Evolutionary conservation across 805 yeast genomes (phyloP).

Genomic region (Myxozyma sirexii): DNA sequence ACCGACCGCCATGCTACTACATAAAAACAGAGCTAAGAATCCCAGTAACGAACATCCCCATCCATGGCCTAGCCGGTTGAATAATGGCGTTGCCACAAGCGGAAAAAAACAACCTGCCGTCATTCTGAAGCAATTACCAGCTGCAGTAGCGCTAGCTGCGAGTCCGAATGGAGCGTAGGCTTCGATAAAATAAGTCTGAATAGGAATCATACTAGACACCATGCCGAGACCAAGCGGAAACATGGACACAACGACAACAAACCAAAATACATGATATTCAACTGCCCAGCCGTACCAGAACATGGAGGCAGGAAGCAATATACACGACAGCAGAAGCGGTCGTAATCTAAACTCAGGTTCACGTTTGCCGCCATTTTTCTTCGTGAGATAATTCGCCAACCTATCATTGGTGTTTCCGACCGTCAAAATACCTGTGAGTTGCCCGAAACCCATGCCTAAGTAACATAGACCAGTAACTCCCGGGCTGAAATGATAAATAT

Average conservation of each 20-base stretch:
- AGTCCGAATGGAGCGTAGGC: slow-evolving; percentile 57
- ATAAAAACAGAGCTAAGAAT: slow-evolving; percentile 42
- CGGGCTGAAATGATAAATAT: slow-evolving; percentile 51
- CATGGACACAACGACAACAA: slow-evolving; percentile 64
- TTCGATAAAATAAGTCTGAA: slow-evolving; percentile 44
- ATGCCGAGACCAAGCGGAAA: slow-evolving; percentile 45
- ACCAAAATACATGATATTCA: slow-evolving; percentile 50
- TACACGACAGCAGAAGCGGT: slow-evolving; percentile 50
- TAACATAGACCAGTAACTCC: slow-evolving; percentile 61
- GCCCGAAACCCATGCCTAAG: slow-evolving; percentile 60
- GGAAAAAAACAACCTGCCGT: slow-evolving; percentile 68
- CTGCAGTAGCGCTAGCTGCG: slow-evolving; percentile 78
- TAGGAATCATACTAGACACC: slow-evolving; percentile 45
- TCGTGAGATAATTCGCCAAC: slow-evolving; percentile 45
- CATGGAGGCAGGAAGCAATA: slow-evolving; percentile 50
- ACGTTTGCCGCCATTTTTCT: slow-evolving; percentile 18
- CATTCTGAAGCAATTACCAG: slow-evolving; percentile 57
- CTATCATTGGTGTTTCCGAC: slow-evolving; percentile 52
- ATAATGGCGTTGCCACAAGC: slow-evolving; percentile 59
- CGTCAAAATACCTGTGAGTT: slow-evolving; percentile 51
- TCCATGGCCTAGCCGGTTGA: slow-evolving; percentile 19
- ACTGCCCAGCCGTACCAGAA: slow-evolving; percentile 59
- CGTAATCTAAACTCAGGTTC: slow-evolving; percentile 56
- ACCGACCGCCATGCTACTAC: slow-evolving; percentile 6
- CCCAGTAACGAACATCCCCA: slow-evolving; percentile 54